Base-by-base conservation (phyloP, 768 basidiomycete genomes). In the Trametes cingulata region DNA sequence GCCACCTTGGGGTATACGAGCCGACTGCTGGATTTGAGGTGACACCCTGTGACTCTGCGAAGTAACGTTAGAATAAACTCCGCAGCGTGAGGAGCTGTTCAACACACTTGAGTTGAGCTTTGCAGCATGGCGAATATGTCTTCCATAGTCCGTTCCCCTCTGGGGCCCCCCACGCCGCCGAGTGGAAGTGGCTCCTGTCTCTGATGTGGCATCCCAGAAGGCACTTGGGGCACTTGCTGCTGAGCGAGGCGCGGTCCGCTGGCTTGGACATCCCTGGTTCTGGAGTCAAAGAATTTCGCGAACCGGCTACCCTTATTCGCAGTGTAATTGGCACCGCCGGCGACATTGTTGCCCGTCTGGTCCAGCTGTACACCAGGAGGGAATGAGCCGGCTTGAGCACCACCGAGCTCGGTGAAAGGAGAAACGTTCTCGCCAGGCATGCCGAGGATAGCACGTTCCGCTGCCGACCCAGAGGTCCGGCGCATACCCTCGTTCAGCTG, bases 221-320 rank as follows among this genome's bases (percentile, higher is more conserved):
- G 71, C 10, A 73, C 72, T 39, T 76, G 73, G 25, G 74, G 65
- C 59, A 83, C 83, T 15, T 74, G 66, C 33, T 73, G 66, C 37
- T 74, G 63, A 39, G 72, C 65, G 19, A 61, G 36, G 61, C 64
- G 62, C 42, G 66, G 67, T 3, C 56, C 61, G 15, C 41, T 40
- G 29, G 40, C n/a, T 14, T 86, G 85, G 62, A 80, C 80, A 24
- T 75, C 72, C 17, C 74, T 68, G 29, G 69, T 68, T 71, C 90
- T 91, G n/a, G 81, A 81, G 65, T 93, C 91, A 63, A 93, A 93
- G 72, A 92, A 91, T 70, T 92, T 93, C 33, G 90, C 91, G 71
- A 93, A 89, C 37, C 91, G 85, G 69, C 91, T 93, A 40, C 91
- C 91, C 71, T 87, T 91, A 24, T 78, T 79, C 33, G 78, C 75